Percentiles rank a stretch among this genome's conserved stretches.
These are phyloP conservation scores for Geosmithia morbida DNA, from an alignment of 2,329 filamentous ascomycete genomes.

Conservation along the genomic window DNA sequence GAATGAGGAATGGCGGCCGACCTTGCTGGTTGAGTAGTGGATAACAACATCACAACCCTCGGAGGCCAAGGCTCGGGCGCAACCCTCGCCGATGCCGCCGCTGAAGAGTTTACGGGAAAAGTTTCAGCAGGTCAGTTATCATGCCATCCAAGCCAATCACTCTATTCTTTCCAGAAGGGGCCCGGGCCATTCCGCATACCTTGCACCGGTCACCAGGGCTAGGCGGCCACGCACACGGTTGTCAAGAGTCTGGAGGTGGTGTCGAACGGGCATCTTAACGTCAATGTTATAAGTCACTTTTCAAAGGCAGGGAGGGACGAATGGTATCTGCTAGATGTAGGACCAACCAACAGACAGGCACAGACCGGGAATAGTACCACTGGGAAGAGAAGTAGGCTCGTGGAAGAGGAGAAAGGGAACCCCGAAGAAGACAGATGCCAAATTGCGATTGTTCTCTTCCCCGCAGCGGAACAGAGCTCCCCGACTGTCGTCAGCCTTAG, in stretches of 20 bases:
- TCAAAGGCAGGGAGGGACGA: too few relatives aligned
- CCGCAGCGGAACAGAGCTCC: too few relatives aligned
- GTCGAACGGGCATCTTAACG: not conserved
- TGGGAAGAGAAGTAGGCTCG: too few relatives aligned
- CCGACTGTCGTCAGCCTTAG: too few relatives aligned
- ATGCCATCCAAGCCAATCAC: too few relatives aligned
- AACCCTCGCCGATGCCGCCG: constrained; percentile 18
- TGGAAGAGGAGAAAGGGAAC: too few relatives aligned
- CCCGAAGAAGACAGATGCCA: too few relatives aligned
- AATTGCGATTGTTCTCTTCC: too few relatives aligned
- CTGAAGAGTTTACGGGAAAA: constrained; percentile 5
- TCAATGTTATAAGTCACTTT: not conserved
- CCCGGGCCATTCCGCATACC: constrained; percentile 8
- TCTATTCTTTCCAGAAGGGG: too few relatives aligned
- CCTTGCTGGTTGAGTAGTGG: constrained; percentile 18
- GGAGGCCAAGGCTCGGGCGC: constrained; percentile 15
- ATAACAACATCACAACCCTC: constrained; percentile 19
- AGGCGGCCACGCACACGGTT: constrained; percentile 9
- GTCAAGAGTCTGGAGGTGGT: constrained; percentile 1
- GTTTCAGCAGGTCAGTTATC: not conserved
- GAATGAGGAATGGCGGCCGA: constrained; percentile 3
- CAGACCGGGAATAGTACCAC: too few relatives aligned
- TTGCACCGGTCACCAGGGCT: constrained; percentile 18
- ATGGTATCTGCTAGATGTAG: too few relatives aligned
- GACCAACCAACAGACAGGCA: too few relatives aligned